These are phyloP conservation scores for Cordyceps fumosorosea DNA, from an alignment of 2,329 filamentous ascomycete genomes.

Conservation along the genomic window DNA sequence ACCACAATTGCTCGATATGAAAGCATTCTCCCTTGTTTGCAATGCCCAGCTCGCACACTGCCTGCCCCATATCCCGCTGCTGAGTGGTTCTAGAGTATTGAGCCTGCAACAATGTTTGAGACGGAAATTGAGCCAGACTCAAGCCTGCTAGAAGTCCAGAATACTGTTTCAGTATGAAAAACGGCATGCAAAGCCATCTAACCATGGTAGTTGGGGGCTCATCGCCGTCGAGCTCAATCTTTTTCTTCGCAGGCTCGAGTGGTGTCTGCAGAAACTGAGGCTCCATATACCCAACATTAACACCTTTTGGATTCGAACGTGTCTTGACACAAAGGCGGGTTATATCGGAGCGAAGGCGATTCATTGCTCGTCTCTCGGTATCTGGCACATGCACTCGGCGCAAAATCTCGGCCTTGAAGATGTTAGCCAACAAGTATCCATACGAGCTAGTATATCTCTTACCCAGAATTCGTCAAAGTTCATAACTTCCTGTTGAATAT, in stretches of 20 bases:
- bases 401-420: slow-evolving; percentile 28
- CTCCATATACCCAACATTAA: slow-evolving; percentile 35
- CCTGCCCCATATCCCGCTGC: slow-evolving; percentile 40
- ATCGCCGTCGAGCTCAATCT: slow-evolving; percentile 11
- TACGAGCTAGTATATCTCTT: neutral
- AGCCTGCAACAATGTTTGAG: slow-evolving; percentile 37
- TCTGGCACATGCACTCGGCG: slow-evolving; percentile 27
- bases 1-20: slow-evolving; percentile 44
- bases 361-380: slow-evolving; percentile 27
- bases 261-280: slow-evolving; percentile 32
- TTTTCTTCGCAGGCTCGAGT: slow-evolving; percentile 23
- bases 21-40: slow-evolving; percentile 34
- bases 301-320: slow-evolving; percentile 30
- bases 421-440: neutral
- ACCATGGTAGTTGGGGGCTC: slow-evolving; percentile 16
- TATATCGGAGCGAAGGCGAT: slow-evolving; percentile 31
- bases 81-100: slow-evolving; percentile 33
- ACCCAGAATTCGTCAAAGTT: slow-evolving; percentile 38
- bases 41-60: slow-evolving; percentile 33
- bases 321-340: slow-evolving; percentile 31
- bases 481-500: slow-evolving; percentile 34
- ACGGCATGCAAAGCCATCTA: slow-evolving; percentile 41
- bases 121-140: slow-evolving; percentile 31
- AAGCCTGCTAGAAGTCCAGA: slow-evolving; percentile 29
- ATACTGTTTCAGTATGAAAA: slow-evolving; percentile 40